Evolutionary conservation across 768 basidiomycete species (phyloP).

Genomic region (Glaciozyma martinii): DNA sequence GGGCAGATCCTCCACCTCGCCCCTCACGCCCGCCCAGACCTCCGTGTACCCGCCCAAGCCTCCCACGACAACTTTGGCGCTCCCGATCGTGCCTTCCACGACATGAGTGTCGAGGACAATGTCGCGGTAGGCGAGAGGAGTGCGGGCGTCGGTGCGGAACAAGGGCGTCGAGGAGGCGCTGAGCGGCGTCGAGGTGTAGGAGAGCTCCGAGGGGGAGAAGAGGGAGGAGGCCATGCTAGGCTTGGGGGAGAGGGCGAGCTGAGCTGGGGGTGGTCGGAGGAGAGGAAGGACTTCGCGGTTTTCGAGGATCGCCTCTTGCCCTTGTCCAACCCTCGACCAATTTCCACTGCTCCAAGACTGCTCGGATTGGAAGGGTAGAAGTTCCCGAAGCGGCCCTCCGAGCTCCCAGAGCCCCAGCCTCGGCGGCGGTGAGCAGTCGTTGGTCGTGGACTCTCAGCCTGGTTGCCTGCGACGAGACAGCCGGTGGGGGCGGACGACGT

Average conservation of each 20-base stretch:
- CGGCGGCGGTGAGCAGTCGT: too few relatives aligned
- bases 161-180: conserved; percentile 58
- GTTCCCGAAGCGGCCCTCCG: too few relatives aligned
- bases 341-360: too few relatives aligned
- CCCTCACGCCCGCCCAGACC: conserved; percentile 64
- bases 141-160: conserved; percentile 67
- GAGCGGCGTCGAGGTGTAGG: conserved; percentile 23
- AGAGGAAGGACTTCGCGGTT: too few relatives aligned
- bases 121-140: conserved; percentile 56
- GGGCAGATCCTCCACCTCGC: conserved; percentile 62
- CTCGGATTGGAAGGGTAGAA: too few relatives aligned
- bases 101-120: conserved; percentile 68
- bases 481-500: too few relatives aligned
- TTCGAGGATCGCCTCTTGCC: too few relatives aligned
- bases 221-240: conserved; percentile 22
- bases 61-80: conserved; percentile 66
- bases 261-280: neutral
- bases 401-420: too few relatives aligned
- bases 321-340: too few relatives aligned
- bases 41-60: conserved; percentile 60
- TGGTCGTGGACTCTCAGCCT: too few relatives aligned
- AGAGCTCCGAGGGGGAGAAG: conserved; percentile 28
- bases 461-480: too few relatives aligned
- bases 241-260: neutral
- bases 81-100: conserved; percentile 74